Conservation (phyloP, 2,329 filamentous ascomycete species). For the Huntiella bhutanensis region DNA sequence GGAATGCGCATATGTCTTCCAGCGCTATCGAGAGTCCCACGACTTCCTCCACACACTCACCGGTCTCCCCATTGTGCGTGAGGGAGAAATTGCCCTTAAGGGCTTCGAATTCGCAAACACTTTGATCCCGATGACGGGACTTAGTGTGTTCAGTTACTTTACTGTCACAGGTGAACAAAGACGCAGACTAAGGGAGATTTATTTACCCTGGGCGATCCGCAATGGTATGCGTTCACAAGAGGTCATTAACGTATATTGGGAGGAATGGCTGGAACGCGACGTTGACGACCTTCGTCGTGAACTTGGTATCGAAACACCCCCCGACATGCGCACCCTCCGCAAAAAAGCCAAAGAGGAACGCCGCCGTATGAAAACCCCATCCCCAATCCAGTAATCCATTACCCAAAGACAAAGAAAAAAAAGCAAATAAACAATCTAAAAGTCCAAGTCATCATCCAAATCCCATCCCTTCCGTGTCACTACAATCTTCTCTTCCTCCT, state of each 20-base stretch:
- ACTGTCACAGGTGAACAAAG: constrained; percentile 72
- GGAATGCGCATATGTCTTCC: constrained; percentile 97
- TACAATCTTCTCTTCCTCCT: constrained; percentile 69
- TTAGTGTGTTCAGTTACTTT: constrained; percentile 69
- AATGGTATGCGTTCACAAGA: constrained; percentile 64
- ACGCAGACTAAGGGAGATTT: constrained; percentile 50
- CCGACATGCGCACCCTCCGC: constrained; percentile 64
- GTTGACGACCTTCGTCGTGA: constrained; percentile 55
- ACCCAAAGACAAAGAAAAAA: constrained; percentile 48
- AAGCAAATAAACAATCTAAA: constrained; percentile 20
- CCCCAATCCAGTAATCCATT: constrained; percentile 66
- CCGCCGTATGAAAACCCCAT: constrained; percentile 21
- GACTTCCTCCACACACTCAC: constrained; percentile 96
- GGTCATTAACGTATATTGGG: constrained; percentile 94
- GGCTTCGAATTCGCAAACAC: constrained; percentile 96
- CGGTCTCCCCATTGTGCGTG: constrained; percentile 74
- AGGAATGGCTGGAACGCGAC: constrained; percentile 75
- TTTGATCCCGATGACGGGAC: constrained; percentile 78
- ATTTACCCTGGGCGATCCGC: constrained; percentile 75
- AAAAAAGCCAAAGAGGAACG: constrained; percentile 49
- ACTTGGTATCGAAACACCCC: constrained; percentile 72
- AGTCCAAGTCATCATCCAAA: constrained; percentile 62
- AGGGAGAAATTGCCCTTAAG: constrained; percentile 94
- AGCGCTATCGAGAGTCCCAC: constrained; percentile 90
- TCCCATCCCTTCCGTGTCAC: constrained; percentile 69